These are phyloP conservation scores for Rhizopogon vinicolor DNA, from an alignment of 768 basidiomycete species.

Conservation along the genomic window DNA sequence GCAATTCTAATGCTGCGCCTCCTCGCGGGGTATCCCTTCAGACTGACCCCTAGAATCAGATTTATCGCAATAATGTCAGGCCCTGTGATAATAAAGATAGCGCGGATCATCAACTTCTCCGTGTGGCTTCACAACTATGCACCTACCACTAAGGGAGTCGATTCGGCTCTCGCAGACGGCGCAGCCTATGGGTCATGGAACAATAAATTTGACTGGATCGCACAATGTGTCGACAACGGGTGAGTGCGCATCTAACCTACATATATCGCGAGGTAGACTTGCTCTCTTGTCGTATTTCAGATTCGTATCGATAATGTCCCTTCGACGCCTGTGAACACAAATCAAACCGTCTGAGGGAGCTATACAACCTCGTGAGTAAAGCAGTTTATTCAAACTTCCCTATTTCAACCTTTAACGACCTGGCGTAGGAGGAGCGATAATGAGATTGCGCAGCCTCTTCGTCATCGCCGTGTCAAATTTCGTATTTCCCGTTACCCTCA, in stretches of 20 bases:
- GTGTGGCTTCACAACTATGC: conserved; percentile 9
- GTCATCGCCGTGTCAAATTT: conserved; percentile 33
- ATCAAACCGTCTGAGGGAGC: neutral
- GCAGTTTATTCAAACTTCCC: neutral
- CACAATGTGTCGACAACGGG: too few relatives aligned
- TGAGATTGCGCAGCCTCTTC: conserved; percentile 27
- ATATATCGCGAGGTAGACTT: neutral
- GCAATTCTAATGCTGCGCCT: conserved; percentile 32
- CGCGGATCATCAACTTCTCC: conserved; percentile 18
- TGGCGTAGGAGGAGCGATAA: neutral
- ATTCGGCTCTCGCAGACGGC: neutral
- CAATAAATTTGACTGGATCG: too few relatives aligned
- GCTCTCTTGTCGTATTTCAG: conserved; percentile 3
- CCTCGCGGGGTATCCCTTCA: conserved; percentile 28
- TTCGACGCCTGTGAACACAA: conserved; percentile 13
- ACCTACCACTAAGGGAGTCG: neutral
- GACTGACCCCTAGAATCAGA: conserved; percentile 8
- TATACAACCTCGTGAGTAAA: neutral
- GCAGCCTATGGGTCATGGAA: neutral
- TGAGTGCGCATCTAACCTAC: too few relatives aligned
- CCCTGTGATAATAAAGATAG: conserved; percentile 25
- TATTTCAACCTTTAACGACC: neutral
- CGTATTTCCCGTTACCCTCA: conserved; percentile 33
- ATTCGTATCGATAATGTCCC: conserved; percentile 24
- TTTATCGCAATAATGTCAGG: conserved; percentile 22